Evolutionary conservation across 345 rosid species (phyloP), one percentile per base, ranked within the genome.

Genomic region (Citrus maxima): DNA sequence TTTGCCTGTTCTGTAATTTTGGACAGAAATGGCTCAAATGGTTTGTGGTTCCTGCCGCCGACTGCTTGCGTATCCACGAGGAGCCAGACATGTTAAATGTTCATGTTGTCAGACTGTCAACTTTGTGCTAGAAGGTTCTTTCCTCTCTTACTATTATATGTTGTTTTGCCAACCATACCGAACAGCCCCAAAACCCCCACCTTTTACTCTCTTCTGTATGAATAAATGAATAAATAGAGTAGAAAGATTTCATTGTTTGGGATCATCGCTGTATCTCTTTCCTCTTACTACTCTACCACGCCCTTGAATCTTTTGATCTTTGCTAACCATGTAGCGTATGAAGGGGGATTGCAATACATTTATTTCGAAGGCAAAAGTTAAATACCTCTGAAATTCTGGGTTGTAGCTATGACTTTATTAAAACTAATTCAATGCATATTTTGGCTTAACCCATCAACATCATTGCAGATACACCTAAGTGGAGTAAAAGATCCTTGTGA

Each of bases 1-100:
- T 38, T 56, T 74, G 65, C 24, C 2, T 49, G 16, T 7, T 69
- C 12, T 34, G n/a, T 40, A 61, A 49, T 75, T 68, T 40, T 72
- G 2, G 76, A 83, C 80, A 93, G 96, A 92, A 67, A 85, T 84
- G 86, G 92, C 83, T 81, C 98, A 93, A 82, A 83, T 95, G 97
- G 98, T 95, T 51, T 94, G 98, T 84, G 99, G 99, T 78, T 92
- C 95, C 72, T 95, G 99, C 80, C 93, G 90, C 67, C 85, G 81
- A 35, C 83, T 94, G 51, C 97, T 95, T 84, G 82, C 91, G 56
- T 92, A 95, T 88, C 91, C 88, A 58, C 84, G 73, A 81, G 99
- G 98, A 74, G 74, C 90, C 58, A 87, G 79, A 81, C 88, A 88
- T 46, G 95, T 88, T 22, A 82, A 86, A 70, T 95, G 98, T 79